phyloP scores from a whole-genome alignment of 1,139 yeast species.

The Geotrichum klebahnii region DNA sequence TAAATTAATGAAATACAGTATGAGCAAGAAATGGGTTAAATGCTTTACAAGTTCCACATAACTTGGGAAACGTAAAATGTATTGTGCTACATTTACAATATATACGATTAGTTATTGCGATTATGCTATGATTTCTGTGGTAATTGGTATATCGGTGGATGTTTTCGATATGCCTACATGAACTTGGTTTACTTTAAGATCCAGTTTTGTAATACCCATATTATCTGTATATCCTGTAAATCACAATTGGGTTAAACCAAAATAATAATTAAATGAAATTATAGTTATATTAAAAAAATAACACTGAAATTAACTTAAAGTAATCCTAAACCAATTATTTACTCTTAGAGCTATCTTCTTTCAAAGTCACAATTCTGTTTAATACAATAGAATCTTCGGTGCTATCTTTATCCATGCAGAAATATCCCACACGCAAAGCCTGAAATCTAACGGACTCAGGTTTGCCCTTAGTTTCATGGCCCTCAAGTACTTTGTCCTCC shows the following conservation, averaged over 20 bases:
- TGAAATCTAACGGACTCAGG: slow-evolving; percentile 93
- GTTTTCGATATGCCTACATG: no score
- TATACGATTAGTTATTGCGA: no score
- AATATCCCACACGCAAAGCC: slow-evolving; percentile 94
- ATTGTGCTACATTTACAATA: no score
- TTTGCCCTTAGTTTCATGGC: slow-evolving; percentile 57
- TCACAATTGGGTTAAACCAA: neutral
- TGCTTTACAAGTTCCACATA: no score
- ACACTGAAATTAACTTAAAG: no score
- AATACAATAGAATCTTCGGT: slow-evolving; percentile 57
- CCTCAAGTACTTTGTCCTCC: slow-evolving; percentile 41
- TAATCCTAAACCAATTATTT: slow-evolving; percentile 13
- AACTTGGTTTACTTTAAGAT: neutral
- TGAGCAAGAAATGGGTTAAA: no score
- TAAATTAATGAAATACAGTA: no score
- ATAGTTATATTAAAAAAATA: no score
- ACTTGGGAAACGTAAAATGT: no score
- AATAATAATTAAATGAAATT: neutral
- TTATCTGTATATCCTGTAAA: neutral
- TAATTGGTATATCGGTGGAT: no score
- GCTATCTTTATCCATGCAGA: slow-evolving; percentile 83
- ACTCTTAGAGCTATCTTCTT: slow-evolving; percentile 51
- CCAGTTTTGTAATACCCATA: neutral
- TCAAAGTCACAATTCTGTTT: slow-evolving; percentile 85
- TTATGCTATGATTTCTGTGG: no score